A percentile compares a stretch with the other conserved stretches of the same genome.
These are phyloP conservation scores for Colletotrichum tanaceti DNA, from an alignment of 2,329 filamentous ascomycete species.

Conservation along the genomic window DNA sequence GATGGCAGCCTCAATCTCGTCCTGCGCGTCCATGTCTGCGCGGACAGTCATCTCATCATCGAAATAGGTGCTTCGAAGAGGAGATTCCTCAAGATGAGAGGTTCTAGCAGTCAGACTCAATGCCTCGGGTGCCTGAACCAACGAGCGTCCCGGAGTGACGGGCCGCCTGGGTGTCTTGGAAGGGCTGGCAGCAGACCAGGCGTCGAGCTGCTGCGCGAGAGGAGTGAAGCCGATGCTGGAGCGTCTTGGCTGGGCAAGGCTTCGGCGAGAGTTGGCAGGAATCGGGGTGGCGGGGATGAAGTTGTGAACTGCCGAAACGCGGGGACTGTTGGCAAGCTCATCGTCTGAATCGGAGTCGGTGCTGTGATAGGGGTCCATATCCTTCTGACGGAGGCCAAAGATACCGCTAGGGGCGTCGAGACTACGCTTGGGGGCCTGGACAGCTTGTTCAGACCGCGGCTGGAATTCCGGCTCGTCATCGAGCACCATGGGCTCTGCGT, in stretches of 20 bases:
- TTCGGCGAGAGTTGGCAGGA: constrained; percentile 48
- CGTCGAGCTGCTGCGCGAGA: constrained; percentile 69
- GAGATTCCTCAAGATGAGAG: constrained; percentile 50
- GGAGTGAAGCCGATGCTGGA: constrained; percentile 70
- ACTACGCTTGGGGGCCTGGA: constrained; percentile 45
- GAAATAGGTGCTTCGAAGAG: constrained; percentile 65
- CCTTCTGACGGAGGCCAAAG: constrained; percentile 62
- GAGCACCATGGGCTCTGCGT: constrained; percentile 42
- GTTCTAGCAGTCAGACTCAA: constrained; percentile 25
- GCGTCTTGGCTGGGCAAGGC: constrained; percentile 43
- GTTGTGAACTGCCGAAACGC: constrained; percentile 40
- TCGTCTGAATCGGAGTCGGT: constrained; percentile 67
- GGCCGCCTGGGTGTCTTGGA: constrained; percentile 49
- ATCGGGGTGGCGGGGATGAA: constrained; percentile 57
- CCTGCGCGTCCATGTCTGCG: constrained; percentile 48
- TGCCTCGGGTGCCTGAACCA: constrained; percentile 1
- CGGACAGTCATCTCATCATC: constrained; percentile 70
- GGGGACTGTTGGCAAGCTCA: constrained; percentile 55
- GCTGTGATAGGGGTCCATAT: constrained; percentile 57
- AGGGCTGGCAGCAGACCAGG: constrained; percentile 73
- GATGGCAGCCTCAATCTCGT: constrained; percentile 50
- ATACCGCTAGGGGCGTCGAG: constrained; percentile 46
- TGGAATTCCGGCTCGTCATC: constrained; percentile 46
- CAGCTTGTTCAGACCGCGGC: constrained; percentile 26
- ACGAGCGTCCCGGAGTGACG: neutral